Evolutionary conservation across 495 filamentous ascomycete genomes (phyloP).

Genomic region (Aspergillus bridgeri): DNA sequence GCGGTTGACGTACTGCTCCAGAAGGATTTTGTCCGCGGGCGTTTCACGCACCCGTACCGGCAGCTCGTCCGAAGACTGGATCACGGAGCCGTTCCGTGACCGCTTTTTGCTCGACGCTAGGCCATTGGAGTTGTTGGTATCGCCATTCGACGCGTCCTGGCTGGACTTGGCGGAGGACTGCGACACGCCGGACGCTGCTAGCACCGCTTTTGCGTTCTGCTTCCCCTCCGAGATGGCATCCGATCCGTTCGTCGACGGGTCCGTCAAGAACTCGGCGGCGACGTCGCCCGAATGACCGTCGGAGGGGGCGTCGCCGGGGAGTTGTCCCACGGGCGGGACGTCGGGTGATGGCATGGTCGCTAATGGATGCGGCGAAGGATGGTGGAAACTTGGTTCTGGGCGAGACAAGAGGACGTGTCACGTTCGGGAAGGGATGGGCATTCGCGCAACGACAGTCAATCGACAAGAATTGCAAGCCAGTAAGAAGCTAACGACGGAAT

Average conservation of each 20-base stretch:
- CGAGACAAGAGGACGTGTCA: constrained; percentile 14
- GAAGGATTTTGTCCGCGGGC: constrained; percentile 52
- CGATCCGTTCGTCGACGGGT: constrained; percentile 30
- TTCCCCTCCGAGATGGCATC: constrained; percentile 54
- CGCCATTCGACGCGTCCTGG: constrained; percentile 30
- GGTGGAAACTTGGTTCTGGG: background rate
- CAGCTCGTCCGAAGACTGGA: constrained; percentile 28
- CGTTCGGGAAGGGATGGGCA: constrained; percentile 18
- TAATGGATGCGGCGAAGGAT: constrained; percentile 1
- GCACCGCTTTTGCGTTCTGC: constrained; percentile 55
- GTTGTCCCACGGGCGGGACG: constrained; percentile 25
- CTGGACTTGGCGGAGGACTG: constrained; percentile 23
- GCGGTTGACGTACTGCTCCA: constrained; percentile 75
- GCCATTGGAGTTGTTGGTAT: constrained; percentile 41
- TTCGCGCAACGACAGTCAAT: background rate
- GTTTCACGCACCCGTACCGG: constrained; percentile 37
- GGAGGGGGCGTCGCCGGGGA: constrained; percentile 25
- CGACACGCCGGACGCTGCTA: constrained; percentile 48
- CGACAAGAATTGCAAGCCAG: background rate
- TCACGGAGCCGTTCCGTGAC: constrained; percentile 56
- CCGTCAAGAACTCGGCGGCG: constrained; percentile 19
- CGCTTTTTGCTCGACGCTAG: constrained; percentile 51
- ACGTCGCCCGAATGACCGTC: constrained; percentile 28
- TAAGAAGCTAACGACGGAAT: constrained; percentile 8
- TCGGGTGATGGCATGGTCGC: constrained; percentile 41